Percentiles rank a stretch among this genome's conserved stretches.
Evolutionary conservation across 2,329 filamentous ascomycete species (phyloP).

Genomic region (Penicillium rolfsii): DNA sequence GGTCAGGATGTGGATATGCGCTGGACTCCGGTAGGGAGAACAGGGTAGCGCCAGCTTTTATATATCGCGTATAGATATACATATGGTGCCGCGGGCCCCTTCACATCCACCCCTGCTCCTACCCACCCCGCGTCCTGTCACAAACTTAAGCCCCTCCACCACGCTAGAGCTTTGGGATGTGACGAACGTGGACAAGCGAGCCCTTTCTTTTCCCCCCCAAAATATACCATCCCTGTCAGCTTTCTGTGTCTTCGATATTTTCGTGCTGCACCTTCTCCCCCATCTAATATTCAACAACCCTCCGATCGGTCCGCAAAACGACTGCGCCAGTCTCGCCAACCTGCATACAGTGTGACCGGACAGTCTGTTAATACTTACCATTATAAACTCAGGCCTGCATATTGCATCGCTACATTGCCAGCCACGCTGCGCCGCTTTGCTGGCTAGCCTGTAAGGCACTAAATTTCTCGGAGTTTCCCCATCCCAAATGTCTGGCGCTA

Average conservation of each 20-base stretch:
- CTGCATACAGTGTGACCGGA: background rate
- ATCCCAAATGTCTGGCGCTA: constrained; percentile 27
- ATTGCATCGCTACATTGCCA: constrained; percentile 11
- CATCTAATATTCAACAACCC: constrained; percentile 4
- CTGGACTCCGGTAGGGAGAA: background rate
- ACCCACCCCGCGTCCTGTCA: constrained; percentile 26
- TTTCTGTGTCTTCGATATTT: constrained; percentile 16
- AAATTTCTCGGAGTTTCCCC: constrained; percentile 16
- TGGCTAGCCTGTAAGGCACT: constrained; percentile 19
- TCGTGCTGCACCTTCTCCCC: constrained; percentile 10
- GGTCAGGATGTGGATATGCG: no score
- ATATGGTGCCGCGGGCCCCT: constrained; percentile 13
- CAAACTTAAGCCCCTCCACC: constrained; percentile 29
- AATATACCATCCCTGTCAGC: constrained; percentile 15
- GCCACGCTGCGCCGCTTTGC: constrained; percentile 17
- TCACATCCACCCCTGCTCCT: constrained; percentile 12
- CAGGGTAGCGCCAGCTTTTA: constrained; percentile 21
- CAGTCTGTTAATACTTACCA: constrained; percentile 17
- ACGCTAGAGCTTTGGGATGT: constrained; percentile 28
- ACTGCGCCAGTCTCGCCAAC: constrained; percentile 6
- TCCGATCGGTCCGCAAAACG: constrained; percentile 5
- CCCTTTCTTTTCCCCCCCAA: constrained; percentile 5
- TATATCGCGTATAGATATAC: constrained; percentile 26
- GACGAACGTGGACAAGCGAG: constrained; percentile 29
- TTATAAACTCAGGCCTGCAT: constrained; percentile 14